Percentiles rank a stretch among this genome's conserved stretches.
Conservation (phyloP, 805 yeast species). For the Cyberlindnera euphorbiiphila region DNA sequence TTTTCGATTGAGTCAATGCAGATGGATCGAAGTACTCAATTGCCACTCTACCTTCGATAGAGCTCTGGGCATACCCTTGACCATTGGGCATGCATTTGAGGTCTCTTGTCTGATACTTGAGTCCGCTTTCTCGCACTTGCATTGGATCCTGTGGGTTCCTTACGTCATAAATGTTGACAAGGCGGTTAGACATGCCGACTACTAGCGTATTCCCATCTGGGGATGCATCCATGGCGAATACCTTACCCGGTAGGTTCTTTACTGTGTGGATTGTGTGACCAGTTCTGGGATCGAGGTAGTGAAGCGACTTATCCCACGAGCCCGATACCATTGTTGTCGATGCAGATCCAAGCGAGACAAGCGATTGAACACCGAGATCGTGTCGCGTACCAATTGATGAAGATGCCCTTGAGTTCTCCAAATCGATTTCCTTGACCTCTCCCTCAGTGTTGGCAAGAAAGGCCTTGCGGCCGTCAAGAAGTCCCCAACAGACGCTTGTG, state of each 20-base stretch:
- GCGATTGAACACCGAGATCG: conserved; percentile 37
- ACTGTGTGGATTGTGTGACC: conserved; percentile 7
- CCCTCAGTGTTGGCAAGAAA: conserved; percentile 55
- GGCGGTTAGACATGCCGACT: conserved; percentile 50
- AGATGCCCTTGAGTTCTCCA: conserved; percentile 38
- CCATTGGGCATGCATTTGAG: conserved; percentile 51
- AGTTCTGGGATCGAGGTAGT: conserved; percentile 12
- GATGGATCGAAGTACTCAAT: conserved; percentile 61
- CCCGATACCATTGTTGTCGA: conserved; percentile 43
- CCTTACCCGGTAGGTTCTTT: conserved; percentile 42
- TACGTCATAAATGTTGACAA: conserved; percentile 54
- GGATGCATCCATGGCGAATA: conserved; percentile 58
- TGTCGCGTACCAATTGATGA: conserved; percentile 32
- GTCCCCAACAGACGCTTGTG: conserved; percentile 24
- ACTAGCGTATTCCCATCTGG: conserved; percentile 36
- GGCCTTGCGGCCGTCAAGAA: conserved; percentile 25
- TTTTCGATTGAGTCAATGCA: conserved; percentile 36
- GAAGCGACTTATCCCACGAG: conserved; percentile 48
- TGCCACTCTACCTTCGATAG: conserved; percentile 81
- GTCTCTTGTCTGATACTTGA: conserved; percentile 60
- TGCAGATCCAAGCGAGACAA: conserved; percentile 19
- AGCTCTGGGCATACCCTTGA: conserved; percentile 60
- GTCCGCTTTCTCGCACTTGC: conserved; percentile 55
- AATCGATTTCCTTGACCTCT: conserved; percentile 46
- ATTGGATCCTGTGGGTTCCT: conserved; percentile 43